Base-by-base conservation (phyloP, 768 basidiomycete genomes). In the Hirschioporus abietinus region DNA sequence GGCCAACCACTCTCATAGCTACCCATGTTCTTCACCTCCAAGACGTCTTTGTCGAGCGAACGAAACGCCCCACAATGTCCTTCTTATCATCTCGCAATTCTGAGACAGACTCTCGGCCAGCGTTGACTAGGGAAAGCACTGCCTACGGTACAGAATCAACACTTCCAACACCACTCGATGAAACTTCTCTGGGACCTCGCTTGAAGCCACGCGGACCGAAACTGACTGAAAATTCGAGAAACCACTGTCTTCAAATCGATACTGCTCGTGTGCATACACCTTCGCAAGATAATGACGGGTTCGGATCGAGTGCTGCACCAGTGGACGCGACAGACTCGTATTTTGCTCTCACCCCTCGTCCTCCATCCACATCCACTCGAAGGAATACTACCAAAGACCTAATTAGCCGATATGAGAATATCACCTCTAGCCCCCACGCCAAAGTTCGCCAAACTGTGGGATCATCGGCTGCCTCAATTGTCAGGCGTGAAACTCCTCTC, bases 391-490 rank as follows among this genome's bases (percentile, higher is more conserved):
- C 86, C 24, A 86, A 81, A 68, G 83, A 83, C 34, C 74, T 88
- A 23, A 85, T 88, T 69, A 78, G 77, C 67, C 80, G 79, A 63
- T 88, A 81, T 69, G 86, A 88, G 71, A 79, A 83, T 18, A 77
- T 86, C 70, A 66, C 57, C 63, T 10, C 30, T 58, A 24, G 72
- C 70, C 52, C 71, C 64, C 12, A 60, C 58, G 9, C 63, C 59
- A n/a, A 65, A 67, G 52, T 66, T 24, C 36, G 30, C 35, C 27
- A 63, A 25, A 52, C 61, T 25, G 63, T 63, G 60, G 10, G 35
- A 35, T 23, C 52, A 35, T 24, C 58, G 67, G 25, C 17, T 58
- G 57, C 23, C 26, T 30, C 42, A 5, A 52, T 52, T 20, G 20
- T 15, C 42, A 52, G n/a, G 65, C 35, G 60, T 60, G 58, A 26